phyloP scores from a whole-genome alignment of 2,329 filamentous ascomycete genomes.

The Pseudogymnoascus sp. region DNA sequence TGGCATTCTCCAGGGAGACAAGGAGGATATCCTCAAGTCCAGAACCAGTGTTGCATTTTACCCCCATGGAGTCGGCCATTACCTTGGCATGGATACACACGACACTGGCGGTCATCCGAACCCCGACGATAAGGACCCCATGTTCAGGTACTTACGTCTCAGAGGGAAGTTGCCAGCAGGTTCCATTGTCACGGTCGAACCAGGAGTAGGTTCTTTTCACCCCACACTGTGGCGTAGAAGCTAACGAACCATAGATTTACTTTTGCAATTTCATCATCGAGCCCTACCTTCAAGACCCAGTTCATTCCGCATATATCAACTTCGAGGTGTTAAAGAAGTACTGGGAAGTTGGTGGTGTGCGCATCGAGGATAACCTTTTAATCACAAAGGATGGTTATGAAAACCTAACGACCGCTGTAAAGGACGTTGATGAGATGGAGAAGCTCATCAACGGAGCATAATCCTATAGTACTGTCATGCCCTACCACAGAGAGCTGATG shows the following conservation, averaged over 20 bases:
- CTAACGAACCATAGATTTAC: slow-evolving; percentile 52
- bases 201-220: slow-evolving; percentile 53
- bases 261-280: slow-evolving; percentile 86
- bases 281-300: slow-evolving; percentile 65
- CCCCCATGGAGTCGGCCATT: slow-evolving; percentile 84
- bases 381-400: slow-evolving; percentile 61
- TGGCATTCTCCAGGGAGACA: slow-evolving; percentile 62
- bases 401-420: slow-evolving; percentile 65
- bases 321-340: slow-evolving; percentile 63
- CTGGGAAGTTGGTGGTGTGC: slow-evolving; percentile 72
- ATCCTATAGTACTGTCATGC: not conserved
- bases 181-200: slow-evolving; percentile 88
- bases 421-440: slow-evolving; percentile 56
- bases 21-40: slow-evolving; percentile 64
- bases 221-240: not conserved
- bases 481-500: not conserved
- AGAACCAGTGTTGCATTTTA: slow-evolving; percentile 86
- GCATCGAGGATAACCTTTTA: slow-evolving; percentile 63
- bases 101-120: slow-evolving; percentile 74
- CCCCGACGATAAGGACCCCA: slow-evolving; percentile 66
- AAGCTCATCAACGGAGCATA: slow-evolving; percentile 20
- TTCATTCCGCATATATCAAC: slow-evolving; percentile 70
- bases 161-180: slow-evolving; percentile 66
- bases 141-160: slow-evolving; percentile 83
- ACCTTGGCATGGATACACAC: slow-evolving; percentile 87